Evolutionary conservation across 805 yeast species (phyloP), one percentile per base, ranked within the genome.

Genomic region (Schwanniomyces sp.): DNA sequence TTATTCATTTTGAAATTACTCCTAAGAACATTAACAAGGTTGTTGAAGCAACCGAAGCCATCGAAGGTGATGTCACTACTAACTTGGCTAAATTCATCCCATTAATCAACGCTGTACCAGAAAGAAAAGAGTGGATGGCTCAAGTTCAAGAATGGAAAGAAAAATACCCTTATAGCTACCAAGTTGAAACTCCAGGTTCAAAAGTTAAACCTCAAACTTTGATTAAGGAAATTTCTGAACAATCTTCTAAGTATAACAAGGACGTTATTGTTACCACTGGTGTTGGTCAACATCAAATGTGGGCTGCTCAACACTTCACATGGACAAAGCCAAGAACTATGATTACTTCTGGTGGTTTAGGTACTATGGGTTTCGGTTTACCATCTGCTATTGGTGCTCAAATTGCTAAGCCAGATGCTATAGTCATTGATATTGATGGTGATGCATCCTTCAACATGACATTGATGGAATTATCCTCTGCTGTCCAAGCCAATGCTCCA

Each of bases 371-470:
- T 52, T 92, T 74, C 74, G 99, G 99, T 54, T 75, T 92, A 54
- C 99, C 99, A 26, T 86, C 98, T 30, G 98, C 98, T 47, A 94
- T 92, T 67, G 99, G 99, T 67, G 98, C 98, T 39, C 97, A 94
- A 78, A 82, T 94, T 36, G 98, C 95, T 48, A 85, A 83, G 62
- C 99, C 98, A 50, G 96, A 94, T 55, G 92, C 96, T 40, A 74
- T 88, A 55, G 98, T 94, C 56, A 89, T 94, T 61, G 99, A 94
- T 64, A 90, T 94, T 58, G 99, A 94, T 68, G 99, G 99, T 61
- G 99, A 94, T 69, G 99, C 98, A 17, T 89, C 97, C n/a, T 94
- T 94, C 80, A 89, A 88, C 78, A 94, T 94, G 99, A 91, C 99
- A 21, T 78, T 94, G 53, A 88, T 84, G 69, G 99, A 94, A 77